Evolutionary conservation across 768 basidiomycete species (phyloP).

Genomic region (Suillus occidentalis): DNA sequence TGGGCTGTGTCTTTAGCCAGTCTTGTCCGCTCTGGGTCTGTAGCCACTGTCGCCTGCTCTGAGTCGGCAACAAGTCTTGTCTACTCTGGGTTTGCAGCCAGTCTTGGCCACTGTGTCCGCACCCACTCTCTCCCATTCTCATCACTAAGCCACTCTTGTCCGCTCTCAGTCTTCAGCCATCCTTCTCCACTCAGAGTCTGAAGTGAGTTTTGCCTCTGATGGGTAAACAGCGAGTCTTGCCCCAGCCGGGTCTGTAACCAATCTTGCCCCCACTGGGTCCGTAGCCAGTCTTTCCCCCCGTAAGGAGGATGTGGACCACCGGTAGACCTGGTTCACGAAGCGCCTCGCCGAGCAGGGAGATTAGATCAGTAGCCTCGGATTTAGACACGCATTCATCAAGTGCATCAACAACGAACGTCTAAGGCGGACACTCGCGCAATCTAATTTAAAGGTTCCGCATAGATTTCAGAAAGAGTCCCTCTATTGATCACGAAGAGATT

Average conservation of each 20-base stretch:
- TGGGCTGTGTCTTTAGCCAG: background rate
- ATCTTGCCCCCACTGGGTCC: background rate
- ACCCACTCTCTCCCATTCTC: background rate
- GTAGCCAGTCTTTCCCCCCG: background rate
- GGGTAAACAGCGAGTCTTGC: background rate
- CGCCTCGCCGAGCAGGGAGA: background rate
- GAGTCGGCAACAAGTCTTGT: background rate
- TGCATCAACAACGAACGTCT: background rate
- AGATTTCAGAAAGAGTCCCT: background rate
- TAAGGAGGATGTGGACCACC: background rate
- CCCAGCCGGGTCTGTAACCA: background rate
- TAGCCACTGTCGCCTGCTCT: background rate
- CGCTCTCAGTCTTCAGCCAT: background rate
- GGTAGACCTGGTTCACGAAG: background rate
- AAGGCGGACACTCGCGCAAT: background rate
- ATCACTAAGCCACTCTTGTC: background rate
- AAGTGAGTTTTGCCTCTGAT: background rate
- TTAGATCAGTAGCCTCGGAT: background rate
- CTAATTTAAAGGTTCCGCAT: background rate
- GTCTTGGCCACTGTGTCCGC: background rate
- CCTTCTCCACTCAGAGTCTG: background rate
- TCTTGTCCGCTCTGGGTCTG: background rate
- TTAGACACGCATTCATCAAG: background rate
- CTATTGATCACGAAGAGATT: background rate
- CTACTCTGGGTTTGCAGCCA: background rate